phyloP scores from a whole-genome alignment of 1,139 yeast genomes.

The Saccharomycopsis hybrid region DNA sequence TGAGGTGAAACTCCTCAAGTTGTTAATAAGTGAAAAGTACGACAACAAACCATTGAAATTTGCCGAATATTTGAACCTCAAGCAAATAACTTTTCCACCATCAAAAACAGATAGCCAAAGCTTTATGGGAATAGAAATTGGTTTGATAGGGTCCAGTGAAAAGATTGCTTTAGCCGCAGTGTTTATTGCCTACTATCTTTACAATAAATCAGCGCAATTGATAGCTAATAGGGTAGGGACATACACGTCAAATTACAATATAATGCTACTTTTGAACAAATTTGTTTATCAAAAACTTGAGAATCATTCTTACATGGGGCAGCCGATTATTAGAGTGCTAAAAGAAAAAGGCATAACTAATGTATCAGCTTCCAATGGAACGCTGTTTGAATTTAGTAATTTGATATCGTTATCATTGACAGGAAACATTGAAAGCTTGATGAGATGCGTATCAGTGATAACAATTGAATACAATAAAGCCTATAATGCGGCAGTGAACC shows the following conservation, averaged over 20 bases:
- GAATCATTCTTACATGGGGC: not conserved
- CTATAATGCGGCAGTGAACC: not conserved
- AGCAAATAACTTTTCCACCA: not conserved
- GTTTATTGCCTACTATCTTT: constrained; percentile 7
- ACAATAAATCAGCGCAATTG: constrained; percentile 1
- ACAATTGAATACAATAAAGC: no score
- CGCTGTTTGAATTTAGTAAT: constrained; percentile 16
- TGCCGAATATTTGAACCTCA: not conserved
- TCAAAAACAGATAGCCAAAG: no score
- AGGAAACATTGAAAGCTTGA: constrained; percentile 4
- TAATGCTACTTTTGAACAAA: constrained; percentile 11
- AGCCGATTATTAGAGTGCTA: not conserved
- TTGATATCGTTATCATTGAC: constrained; percentile 1
- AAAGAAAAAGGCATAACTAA: not conserved
- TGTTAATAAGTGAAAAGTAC: no score
- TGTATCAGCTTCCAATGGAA: not conserved
- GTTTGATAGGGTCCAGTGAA: no score
- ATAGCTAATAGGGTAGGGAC: constrained; percentile 1
- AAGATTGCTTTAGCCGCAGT: constrained; percentile 1
- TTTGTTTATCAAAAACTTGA: constrained; percentile 1
- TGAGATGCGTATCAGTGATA: not conserved
- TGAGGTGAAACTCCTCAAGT: no score
- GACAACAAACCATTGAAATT: not conserved
- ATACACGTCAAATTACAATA: not conserved
- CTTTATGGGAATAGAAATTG: no score